phyloP scores from a whole-genome alignment of 2,329 filamentous ascomycete species.

The Claviceps capensis region DNA sequence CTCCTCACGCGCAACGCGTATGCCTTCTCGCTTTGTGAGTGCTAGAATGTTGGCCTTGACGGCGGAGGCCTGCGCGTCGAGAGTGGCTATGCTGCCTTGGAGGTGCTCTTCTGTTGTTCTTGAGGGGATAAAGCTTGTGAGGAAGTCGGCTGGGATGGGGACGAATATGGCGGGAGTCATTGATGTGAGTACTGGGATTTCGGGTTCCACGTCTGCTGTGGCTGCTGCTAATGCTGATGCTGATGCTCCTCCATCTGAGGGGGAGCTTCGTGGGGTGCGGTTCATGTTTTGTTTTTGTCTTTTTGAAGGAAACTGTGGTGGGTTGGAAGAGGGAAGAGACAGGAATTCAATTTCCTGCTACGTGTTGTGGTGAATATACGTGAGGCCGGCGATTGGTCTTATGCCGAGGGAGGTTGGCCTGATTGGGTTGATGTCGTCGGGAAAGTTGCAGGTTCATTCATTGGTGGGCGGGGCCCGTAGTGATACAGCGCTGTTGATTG shows the following conservation, averaged over 20 bases:
- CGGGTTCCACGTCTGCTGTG: neutral
- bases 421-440: too few relatives aligned
- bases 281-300: neutral
- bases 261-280: neutral
- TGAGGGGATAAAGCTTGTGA: slow-evolving; percentile 8
- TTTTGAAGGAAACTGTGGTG: neutral
- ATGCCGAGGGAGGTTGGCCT: neutral
- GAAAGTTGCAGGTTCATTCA: neutral
- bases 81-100: slow-evolving; percentile 9
- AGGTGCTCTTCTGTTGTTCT: slow-evolving; percentile 9
- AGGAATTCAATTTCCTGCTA: neutral
- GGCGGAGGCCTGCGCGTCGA: slow-evolving; percentile 14
- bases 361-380: neutral
- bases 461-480: neutral
- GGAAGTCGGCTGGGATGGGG: slow-evolving; percentile 15
- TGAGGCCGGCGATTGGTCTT: neutral
- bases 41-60: slow-evolving; percentile 18
- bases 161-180: slow-evolving; percentile 21
- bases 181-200: slow-evolving; percentile 10
- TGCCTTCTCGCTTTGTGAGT: slow-evolving; percentile 17
- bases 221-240: neutral
- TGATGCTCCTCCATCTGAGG: too few relatives aligned
- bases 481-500: neutral
- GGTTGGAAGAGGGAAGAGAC: neutral
- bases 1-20: slow-evolving; percentile 11